Conservation (phyloP, 495 filamentous ascomycete genomes). For the Penicillium robsamsonii region DNA sequence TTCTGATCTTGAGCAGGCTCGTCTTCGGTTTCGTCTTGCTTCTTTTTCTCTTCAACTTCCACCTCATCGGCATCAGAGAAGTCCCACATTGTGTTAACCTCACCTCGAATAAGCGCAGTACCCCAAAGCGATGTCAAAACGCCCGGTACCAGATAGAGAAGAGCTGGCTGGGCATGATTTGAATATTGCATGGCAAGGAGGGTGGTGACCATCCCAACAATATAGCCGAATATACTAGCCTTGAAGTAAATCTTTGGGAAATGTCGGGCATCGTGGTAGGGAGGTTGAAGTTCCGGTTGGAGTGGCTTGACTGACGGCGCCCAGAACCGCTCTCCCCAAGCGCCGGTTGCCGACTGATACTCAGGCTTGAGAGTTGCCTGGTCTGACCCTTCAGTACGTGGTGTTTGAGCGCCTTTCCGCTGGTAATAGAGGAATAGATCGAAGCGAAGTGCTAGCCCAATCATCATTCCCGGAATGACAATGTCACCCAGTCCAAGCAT, state of each 20-base stretch:
- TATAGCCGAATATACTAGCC: slow-evolving; percentile 74
- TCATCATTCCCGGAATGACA: slow-evolving; percentile 90
- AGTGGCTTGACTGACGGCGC: slow-evolving; percentile 35
- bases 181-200: slow-evolving; percentile 73
- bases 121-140: slow-evolving; percentile 75
- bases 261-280: slow-evolving; percentile 40
- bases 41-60: slow-evolving; percentile 27
- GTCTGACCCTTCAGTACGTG: slow-evolving; percentile 35
- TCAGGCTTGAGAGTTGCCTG: slow-evolving; percentile 49
- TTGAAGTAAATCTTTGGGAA: slow-evolving; percentile 91
- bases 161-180: slow-evolving; percentile 82
- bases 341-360: slow-evolving; percentile 59
- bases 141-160: slow-evolving; percentile 89
- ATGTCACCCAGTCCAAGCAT: slow-evolving; percentile 96
- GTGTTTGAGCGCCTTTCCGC: slow-evolving; percentile 47
- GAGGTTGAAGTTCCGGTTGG: slow-evolving; percentile 35
- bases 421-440: slow-evolving; percentile 84
- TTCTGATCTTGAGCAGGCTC: slow-evolving; percentile 15
- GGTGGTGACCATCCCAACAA: slow-evolving; percentile 74
- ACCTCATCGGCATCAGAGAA: slow-evolving; percentile 67
- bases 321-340: slow-evolving; percentile 90
- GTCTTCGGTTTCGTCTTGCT: slow-evolving; percentile 23
- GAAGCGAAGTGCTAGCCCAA: slow-evolving; percentile 82
- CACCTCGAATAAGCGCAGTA: slow-evolving; percentile 70
- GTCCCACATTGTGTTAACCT: slow-evolving; percentile 70